Conservation (phyloP, 768 basidiomycete genomes). For the Gymnopilus dilepis region DNA sequence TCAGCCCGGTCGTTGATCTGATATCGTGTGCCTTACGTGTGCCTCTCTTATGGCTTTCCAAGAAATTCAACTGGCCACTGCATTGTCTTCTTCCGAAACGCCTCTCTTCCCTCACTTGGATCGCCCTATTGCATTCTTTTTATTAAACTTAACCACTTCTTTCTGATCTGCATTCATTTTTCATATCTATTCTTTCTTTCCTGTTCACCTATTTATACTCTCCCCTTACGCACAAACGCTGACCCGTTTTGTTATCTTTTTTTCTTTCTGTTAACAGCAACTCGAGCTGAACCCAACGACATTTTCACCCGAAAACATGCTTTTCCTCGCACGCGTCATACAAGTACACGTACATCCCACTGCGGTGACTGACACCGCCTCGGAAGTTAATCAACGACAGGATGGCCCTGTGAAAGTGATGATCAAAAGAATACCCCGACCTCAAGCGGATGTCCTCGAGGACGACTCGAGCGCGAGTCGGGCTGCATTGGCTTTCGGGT, state of each 20-base stretch:
- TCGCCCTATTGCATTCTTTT: not conserved
- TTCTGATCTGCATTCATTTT: no score
- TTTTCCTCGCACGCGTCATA: constrained; percentile 50
- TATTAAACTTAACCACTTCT: not conserved
- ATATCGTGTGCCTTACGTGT: no score
- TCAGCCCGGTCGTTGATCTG: no score
- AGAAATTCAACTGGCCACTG: no score
- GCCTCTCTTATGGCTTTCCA: no score
- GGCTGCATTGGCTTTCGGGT: constrained; percentile 30
- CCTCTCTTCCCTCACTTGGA: no score
- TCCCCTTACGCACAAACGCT: not conserved
- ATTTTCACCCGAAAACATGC: constrained; percentile 61
- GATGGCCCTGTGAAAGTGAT: not conserved
- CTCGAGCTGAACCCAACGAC: constrained; percentile 65
- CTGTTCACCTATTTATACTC: not conserved
- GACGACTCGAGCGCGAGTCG: constrained; percentile 13
- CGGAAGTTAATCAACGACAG: not conserved
- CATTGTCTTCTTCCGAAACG: no score
- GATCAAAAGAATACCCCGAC: not conserved
- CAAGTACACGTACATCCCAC: constrained; percentile 6
- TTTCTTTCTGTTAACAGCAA: constrained; percentile 39
- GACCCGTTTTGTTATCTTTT: not conserved
- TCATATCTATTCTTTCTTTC: not conserved
- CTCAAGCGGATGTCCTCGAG: constrained; percentile 18
- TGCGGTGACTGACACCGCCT: not conserved